Conservation (phyloP, 1,139 yeast genomes). For the Taiozyma sp. region DNA sequence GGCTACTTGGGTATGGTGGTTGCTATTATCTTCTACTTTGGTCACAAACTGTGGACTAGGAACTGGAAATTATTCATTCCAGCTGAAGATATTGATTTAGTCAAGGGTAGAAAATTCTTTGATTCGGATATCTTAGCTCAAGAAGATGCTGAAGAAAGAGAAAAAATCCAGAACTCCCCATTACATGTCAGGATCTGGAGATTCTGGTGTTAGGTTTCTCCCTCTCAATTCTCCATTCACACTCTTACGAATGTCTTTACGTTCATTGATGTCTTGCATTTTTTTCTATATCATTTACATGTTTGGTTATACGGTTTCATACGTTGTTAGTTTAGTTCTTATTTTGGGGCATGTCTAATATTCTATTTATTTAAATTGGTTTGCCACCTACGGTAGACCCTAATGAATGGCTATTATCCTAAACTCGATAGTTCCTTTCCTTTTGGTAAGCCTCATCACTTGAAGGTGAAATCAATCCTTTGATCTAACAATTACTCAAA, state of each 20-base stretch:
- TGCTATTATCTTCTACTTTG: slow-evolving; percentile 41
- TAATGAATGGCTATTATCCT: not conserved
- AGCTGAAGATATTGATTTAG: slow-evolving; percentile 44
- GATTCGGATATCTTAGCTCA: slow-evolving; percentile 46
- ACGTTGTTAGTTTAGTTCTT: not conserved
- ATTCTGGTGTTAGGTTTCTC: slow-evolving; percentile 44
- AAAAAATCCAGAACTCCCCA: slow-evolving; percentile 29
- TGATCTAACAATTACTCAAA: no score
- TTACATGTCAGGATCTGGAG: slow-evolving; percentile 31
- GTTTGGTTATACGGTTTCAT: not conserved
- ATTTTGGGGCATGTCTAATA: not conserved
- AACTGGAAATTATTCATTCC: slow-evolving; percentile 38
- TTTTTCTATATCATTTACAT: not conserved
- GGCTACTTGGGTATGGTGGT: slow-evolving; percentile 51
- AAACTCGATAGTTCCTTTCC: no score
- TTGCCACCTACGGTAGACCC: not conserved
- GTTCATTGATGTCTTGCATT: not conserved
- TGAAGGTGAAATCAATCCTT: no score
- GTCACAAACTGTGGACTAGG: slow-evolving; percentile 44
- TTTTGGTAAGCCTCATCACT: no score
- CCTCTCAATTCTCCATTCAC: not conserved
- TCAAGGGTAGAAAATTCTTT: slow-evolving; percentile 48
- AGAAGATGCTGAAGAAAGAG: slow-evolving; percentile 46
- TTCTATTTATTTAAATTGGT: not conserved
- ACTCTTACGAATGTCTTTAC: not conserved